Base-by-base conservation (phyloP, 768 basidiomycete species). In the Chalciporus piperatus region DNA sequence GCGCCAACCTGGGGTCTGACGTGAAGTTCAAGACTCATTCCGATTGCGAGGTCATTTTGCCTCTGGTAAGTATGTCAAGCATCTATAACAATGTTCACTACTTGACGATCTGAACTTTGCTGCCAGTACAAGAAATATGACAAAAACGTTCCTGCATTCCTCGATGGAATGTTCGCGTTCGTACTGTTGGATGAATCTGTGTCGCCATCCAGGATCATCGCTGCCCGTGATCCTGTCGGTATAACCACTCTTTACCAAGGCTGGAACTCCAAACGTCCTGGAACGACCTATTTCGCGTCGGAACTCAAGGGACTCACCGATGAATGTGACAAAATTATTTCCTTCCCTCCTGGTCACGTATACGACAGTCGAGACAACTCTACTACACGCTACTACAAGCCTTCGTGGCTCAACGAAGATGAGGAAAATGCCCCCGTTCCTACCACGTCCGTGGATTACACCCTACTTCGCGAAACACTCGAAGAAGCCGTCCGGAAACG, bases 121-220 rank as follows among this genome's bases (percentile, higher is more conserved):
- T 41, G 50, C 10, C 58, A 98, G 96, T 98, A 97, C 75, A 76
- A 78, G 60, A 87, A 92, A 72, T 70, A 90, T 63, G 94, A 75
- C 64, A 90, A 82, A 58, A 80, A 79, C 4, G 74, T 96, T 23
- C 91, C 89, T 72, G 72, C 73, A 65, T 76, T 82, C 65, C 86
- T 99, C 52, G 97, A 99, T 66, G 97, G 97, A 58, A 96, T 99
- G 92, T 99, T 99, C 75, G 94, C 96, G 2, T 99, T 98, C 65
- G 89, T 98, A 56, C 81, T 98, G 41, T 77, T 98, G 52, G 97
- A 99, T 72, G 92, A 95, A 66, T 90, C 92, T 12, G 87, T 89
- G 52, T 76, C 87, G 1, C 96, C 96, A 9, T 78, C 92, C 20
- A 84, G 96, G 48, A 76, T 99, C 55, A 93, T 99, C 62, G 97